Percentiles rank a stretch among this genome's conserved stretches.
phyloP scores from a whole-genome alignment of 2,329 filamentous ascomycete species.

The Tricladium varicosporioides region DNA sequence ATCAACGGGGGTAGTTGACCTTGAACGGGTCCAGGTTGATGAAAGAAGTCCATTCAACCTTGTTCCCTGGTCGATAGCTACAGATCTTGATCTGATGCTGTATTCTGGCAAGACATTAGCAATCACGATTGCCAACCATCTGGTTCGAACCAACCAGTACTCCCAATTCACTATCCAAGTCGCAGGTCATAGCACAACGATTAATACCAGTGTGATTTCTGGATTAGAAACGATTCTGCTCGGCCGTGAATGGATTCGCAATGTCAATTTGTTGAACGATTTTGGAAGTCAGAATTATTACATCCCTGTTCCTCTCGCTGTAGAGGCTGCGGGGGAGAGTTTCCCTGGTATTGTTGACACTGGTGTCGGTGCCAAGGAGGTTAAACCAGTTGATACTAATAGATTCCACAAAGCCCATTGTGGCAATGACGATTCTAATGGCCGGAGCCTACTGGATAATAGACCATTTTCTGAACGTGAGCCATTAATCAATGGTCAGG shows the following conservation, averaged over 20 bases:
- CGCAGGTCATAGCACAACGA: conserved; percentile 7
- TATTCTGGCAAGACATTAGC: conserved; percentile 5
- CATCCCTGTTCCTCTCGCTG: conserved; percentile 12
- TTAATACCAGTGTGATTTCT: conserved; percentile 12
- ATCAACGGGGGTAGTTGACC: conserved; percentile 5
- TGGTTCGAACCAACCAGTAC: conserved; percentile 13
- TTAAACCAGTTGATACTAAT: background rate
- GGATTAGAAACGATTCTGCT: conserved; percentile 12
- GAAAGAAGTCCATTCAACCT: conserved; percentile 12
- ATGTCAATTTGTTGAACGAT: conserved; percentile 8
- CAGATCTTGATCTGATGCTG: conserved; percentile 7
- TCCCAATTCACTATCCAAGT: conserved; percentile 10
- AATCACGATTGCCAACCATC: conserved; percentile 8
- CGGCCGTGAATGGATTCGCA: conserved; percentile 13
- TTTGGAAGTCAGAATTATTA: conserved; percentile 13
- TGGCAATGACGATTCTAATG: too few species aligned
- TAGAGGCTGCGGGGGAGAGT: conserved; percentile 8
- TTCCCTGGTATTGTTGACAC: conserved; percentile 7
- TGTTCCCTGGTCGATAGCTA: conserved; percentile 12
- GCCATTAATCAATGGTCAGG: too few species aligned
- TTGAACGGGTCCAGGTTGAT: conserved; percentile 16
- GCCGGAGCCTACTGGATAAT: too few species aligned
- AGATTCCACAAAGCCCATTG: too few species aligned
- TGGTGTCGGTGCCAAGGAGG: background rate
- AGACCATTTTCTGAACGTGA: too few species aligned